Conservation (phyloP, 345 rosid species). For the Citrus medica region DNA sequence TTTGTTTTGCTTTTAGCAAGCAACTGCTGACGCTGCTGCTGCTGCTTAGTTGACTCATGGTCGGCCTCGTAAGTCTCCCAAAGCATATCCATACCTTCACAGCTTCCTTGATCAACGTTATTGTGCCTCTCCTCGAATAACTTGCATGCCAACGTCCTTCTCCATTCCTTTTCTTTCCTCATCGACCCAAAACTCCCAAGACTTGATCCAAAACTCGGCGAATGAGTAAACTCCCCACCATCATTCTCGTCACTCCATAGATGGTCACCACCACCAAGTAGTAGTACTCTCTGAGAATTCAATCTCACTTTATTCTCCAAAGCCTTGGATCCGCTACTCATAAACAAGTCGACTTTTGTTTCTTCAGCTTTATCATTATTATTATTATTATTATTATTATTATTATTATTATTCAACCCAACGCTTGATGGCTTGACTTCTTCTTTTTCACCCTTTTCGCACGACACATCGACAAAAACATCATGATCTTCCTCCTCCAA, state of each 20-base stretch:
- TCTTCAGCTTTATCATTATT: conserved; percentile 27
- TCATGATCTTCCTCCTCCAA: conserved; percentile 21
- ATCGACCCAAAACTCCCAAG: conserved; percentile 71
- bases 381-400: background rate
- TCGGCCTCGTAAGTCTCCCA: conserved; percentile 87
- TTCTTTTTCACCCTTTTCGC: conserved; percentile 39
- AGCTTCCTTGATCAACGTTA: conserved; percentile 31
- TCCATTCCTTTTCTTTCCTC: conserved; percentile 93
- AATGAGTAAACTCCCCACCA: background rate
- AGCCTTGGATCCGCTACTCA: conserved; percentile 54
- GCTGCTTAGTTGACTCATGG: conserved; percentile 26
- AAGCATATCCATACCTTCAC: conserved; percentile 87
- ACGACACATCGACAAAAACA: conserved; percentile 15
- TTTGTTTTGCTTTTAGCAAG: conserved; percentile 24
- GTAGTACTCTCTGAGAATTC: background rate
- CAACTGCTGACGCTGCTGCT: background rate
- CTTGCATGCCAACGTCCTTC: conserved; percentile 92
- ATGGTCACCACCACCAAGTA: background rate
- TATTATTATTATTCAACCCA: conserved; percentile 20
- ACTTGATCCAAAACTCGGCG: conserved; percentile 11
- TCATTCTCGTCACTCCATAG: conserved; percentile 16
- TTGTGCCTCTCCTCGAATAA: conserved; percentile 83
- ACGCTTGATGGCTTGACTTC: conserved; percentile 45
- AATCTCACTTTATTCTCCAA: background rate
- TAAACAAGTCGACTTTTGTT: conserved; percentile 17